Evolutionary conservation across 2,329 filamentous ascomycete species (phyloP).

Genomic region (Ceratocystis harringtonii): DNA sequence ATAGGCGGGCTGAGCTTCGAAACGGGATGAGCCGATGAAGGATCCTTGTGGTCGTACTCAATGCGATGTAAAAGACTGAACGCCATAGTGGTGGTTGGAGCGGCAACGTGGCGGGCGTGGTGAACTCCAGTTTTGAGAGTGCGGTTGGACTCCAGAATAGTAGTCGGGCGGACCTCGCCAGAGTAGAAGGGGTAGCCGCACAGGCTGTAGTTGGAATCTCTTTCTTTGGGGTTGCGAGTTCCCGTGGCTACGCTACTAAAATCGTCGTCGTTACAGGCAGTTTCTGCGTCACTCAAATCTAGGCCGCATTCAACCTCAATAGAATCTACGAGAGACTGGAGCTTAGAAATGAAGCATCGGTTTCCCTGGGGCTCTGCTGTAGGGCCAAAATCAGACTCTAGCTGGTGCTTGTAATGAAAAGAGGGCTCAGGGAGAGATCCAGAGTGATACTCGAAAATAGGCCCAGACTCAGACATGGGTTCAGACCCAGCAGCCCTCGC

Average conservation of each 20-base stretch:
- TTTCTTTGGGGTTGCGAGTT: not conserved
- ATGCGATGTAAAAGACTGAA: constrained; percentile 4
- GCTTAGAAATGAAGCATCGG: constrained; percentile 2
- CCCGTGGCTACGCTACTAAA: not conserved
- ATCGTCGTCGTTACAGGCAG: not conserved
- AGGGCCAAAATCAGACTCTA: not conserved
- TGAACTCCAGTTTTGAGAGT: not conserved
- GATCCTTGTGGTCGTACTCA: not conserved
- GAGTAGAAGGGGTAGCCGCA: constrained; percentile 1
- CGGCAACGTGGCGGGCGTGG: constrained; percentile 1
- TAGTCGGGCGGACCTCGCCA: not conserved
- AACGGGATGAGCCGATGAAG: constrained; percentile 1
- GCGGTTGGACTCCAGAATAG: constrained; percentile 2
- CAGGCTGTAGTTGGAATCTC: not conserved
- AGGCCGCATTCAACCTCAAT: not conserved
- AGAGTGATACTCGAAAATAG: not conserved
- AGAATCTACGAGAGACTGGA: not conserved
- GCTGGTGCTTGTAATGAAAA: not conserved
- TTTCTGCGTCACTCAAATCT: not conserved
- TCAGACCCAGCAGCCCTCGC: not conserved
- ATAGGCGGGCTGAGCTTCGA: not conserved
- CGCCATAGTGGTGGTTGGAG: constrained; percentile 5
- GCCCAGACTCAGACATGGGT: not conserved
- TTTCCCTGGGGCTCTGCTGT: not conserved
- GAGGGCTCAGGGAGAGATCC: no score